Base-by-base conservation (phyloP, 2,329 filamentous ascomycete species). In the Hypoxylon sp. region DNA sequence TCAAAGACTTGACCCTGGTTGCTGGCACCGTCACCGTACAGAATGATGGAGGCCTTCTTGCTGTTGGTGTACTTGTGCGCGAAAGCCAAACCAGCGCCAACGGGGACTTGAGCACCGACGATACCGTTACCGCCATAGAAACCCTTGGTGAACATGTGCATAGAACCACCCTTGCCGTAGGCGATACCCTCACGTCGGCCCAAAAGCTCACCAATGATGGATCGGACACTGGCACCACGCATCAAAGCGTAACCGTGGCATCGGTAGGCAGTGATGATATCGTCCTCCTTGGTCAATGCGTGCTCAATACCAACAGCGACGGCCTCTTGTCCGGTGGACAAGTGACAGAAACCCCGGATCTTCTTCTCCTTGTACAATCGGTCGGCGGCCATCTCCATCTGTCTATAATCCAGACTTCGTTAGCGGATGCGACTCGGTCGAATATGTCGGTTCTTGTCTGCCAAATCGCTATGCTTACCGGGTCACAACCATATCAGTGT, bases 341-440 rank as follows among this genome's bases (percentile, higher is more conserved):
- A 78, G 79, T 99, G 94, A 80, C 94, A 99, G 89, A 99, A 99
- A 79, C 94, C 94, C 68, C 94, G 90, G 68, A 99, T 97, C 84
- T 99, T 97, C 88, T 99, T 99, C 82, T 97, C 94, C 83, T 99
- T 99, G 90, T 99, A 99, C 70, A 99, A 82, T 73, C 93, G 86
- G 74, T 99, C 94, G 78, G 94, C 91, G 63, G 93, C 92, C 93
- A 99, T 96, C 79, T 99, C 94, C 94, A 99, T 96, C 75, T 96
- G 94, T 78, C 92, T 96, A 67, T 47, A 59, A 30, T 13, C 21
- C 43, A n/a, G 12, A 25, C 13, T 29, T 7, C 19, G 23, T 50
- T 46, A 57, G 54, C 42, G 51, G 53, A 35, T n/a, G 50, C 41
- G 25, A 42, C 19, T 40, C 13, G 23, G 37, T 38, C 42, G 42